These are phyloP conservation scores for Bipolaris sorokiniana DNA, from an alignment of 2,329 filamentous ascomycete genomes.

Conservation along the genomic window DNA sequence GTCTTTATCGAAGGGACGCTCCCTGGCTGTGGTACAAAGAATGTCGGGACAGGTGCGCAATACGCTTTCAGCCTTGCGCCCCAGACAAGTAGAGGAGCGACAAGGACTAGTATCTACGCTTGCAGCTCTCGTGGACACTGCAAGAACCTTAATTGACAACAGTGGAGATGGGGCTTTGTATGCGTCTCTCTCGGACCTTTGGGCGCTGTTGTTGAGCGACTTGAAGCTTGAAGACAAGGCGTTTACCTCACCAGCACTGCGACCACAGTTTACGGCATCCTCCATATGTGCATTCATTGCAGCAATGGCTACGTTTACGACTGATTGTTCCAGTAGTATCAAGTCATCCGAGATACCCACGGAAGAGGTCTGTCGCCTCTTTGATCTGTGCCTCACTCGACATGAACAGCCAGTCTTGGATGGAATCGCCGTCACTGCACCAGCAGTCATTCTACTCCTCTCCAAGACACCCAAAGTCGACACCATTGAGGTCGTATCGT, in stretches of 20 bases:
- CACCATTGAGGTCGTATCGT: conserved; percentile 25
- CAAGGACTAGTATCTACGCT: conserved; percentile 71
- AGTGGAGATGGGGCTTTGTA: background rate
- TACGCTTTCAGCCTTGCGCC: conserved; percentile 56
- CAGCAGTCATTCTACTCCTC: conserved; percentile 30
- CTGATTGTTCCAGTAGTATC: conserved; percentile 1
- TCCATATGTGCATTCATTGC: conserved; percentile 64
- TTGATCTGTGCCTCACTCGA: conserved; percentile 45
- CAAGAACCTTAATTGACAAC: background rate
- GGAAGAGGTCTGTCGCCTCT: conserved; percentile 26
- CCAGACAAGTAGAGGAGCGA: conserved; percentile 70
- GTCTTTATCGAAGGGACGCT: conserved; percentile 54
- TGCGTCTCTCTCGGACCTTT: conserved; percentile 34
- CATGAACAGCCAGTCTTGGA: conserved; percentile 45
- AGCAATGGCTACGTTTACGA: conserved; percentile 31
- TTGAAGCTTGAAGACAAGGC: conserved; percentile 48
- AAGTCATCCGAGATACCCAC: conserved; percentile 19
- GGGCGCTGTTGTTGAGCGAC: conserved; percentile 38
- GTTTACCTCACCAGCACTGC: conserved; percentile 55
- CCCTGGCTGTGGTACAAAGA: conserved; percentile 41
- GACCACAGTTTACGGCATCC: conserved; percentile 69
- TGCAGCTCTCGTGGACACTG: conserved; percentile 30
- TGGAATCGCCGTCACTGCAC: conserved; percentile 35
- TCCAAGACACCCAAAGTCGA: conserved; percentile 11
- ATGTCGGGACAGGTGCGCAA: conserved; percentile 53